phyloP scores from a whole-genome alignment of 2,329 filamentous ascomycete species.

The Sarocladiaceae sp. region DNA sequence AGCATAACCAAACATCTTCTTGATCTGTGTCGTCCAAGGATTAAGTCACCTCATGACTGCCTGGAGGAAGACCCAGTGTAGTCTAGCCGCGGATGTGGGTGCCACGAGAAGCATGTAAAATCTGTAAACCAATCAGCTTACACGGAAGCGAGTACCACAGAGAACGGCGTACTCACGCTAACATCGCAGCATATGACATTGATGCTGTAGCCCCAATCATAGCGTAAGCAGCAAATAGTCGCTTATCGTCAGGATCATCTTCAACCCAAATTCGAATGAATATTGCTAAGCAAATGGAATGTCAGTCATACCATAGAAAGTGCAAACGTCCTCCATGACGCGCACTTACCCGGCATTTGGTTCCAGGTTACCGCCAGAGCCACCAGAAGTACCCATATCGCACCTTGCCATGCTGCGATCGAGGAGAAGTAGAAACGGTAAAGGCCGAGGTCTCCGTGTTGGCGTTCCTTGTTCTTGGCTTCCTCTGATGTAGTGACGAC shows the following conservation, averaged over 20 bases:
- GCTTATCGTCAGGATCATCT: background rate
- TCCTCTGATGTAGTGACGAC: background rate
- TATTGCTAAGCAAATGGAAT: too few species aligned
- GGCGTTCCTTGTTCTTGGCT: too few species aligned
- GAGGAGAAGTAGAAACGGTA: constrained; percentile 1
- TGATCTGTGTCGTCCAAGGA: too few species aligned
- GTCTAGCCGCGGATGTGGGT: background rate
- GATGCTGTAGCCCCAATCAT: background rate
- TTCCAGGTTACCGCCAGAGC: background rate
- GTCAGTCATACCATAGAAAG: background rate
- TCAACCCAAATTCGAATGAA: background rate
- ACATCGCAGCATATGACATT: background rate
- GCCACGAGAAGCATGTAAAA: background rate
- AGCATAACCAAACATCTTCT: too few species aligned
- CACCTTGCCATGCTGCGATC: background rate
- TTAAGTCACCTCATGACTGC: background rate
- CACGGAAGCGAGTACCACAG: too few species aligned
- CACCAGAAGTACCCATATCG: background rate
- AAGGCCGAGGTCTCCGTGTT: background rate
- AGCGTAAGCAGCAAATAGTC: background rate
- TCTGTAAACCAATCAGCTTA: too few species aligned
- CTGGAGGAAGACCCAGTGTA: background rate
- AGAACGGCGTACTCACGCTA: background rate
- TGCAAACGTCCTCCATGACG: background rate
- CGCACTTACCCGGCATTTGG: background rate